phyloP scores from a whole-genome alignment of 371 early-diverging fungal species.

The Mortierella sp. region DNA sequence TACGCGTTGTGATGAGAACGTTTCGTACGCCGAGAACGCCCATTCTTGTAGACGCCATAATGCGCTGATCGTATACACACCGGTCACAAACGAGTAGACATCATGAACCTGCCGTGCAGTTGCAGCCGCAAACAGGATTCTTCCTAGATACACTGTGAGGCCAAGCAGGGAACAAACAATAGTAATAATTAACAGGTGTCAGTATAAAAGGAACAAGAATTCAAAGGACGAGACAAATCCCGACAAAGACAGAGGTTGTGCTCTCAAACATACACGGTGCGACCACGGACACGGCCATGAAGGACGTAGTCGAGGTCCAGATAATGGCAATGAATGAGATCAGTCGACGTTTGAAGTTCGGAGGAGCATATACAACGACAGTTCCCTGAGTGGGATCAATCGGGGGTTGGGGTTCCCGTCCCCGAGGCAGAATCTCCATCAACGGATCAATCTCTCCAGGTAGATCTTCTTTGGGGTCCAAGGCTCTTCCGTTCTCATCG shows the following conservation, averaged over 20 bases:
- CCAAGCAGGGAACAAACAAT: too few relatives aligned
- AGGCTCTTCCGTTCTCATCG: slow-evolving; percentile 68
- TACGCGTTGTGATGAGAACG: not conserved
- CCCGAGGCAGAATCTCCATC: slow-evolving; percentile 59
- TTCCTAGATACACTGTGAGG: slow-evolving; percentile 60
- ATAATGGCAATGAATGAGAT: slow-evolving; percentile 62
- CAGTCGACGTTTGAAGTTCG: slow-evolving; percentile 60
- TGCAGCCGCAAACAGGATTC: slow-evolving; percentile 52
- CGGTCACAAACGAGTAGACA: slow-evolving; percentile 64
- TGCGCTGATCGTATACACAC: slow-evolving; percentile 43
- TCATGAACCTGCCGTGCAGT: slow-evolving; percentile 63
- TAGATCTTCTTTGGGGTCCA: slow-evolving; percentile 69
- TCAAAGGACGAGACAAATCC: too few relatives aligned
- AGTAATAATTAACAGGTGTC: too few relatives aligned
- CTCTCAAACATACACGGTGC: slow-evolving; percentile 58
- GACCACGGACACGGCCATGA: slow-evolving; percentile 55
- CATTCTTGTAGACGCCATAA: slow-evolving; percentile 26
- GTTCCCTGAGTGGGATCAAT: slow-evolving; percentile 59
- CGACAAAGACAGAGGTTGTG: not conserved
- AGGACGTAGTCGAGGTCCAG: slow-evolving; percentile 61
- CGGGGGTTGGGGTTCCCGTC: slow-evolving; percentile 47
- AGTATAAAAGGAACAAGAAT: not conserved
- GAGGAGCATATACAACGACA: slow-evolving; percentile 74
- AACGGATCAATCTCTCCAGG: slow-evolving; percentile 63
- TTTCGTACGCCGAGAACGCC: slow-evolving; percentile 13